These are phyloP conservation scores for Viridothelium virens DNA, from an alignment of 495 filamentous ascomycete species.

Conservation along the genomic window DNA sequence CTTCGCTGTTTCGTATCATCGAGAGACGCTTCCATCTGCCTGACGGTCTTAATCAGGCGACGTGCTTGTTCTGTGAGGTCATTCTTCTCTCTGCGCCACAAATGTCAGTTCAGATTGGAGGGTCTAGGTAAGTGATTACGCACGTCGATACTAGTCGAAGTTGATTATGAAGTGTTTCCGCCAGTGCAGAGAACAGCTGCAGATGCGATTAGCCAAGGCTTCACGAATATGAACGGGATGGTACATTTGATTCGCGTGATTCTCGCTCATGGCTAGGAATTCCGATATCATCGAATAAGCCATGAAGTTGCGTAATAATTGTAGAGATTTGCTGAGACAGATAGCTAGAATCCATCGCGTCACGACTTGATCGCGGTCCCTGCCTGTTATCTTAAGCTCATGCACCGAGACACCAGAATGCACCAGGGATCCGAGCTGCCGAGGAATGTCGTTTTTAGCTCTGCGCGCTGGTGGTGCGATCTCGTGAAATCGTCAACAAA, in stretches of 20 bases:
- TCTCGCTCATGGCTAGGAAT: slow-evolving; percentile 85
- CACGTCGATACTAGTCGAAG: slow-evolving; percentile 66
- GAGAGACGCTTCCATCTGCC: slow-evolving; percentile 87
- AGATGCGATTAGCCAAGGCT: slow-evolving; percentile 1
- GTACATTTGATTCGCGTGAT: slow-evolving; percentile 73
- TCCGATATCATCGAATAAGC: slow-evolving; percentile 93
- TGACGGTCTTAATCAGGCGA: slow-evolving; percentile 71
- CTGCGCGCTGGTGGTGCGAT: background rate
- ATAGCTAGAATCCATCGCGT: slow-evolving; percentile 77
- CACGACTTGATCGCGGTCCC: slow-evolving; percentile 21
- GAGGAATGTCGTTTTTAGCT: background rate
- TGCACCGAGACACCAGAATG: slow-evolving; percentile 18
- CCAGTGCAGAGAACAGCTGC: slow-evolving; percentile 79
- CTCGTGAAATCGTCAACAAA: slow-evolving; percentile 5
- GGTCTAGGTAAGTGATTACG: slow-evolving; percentile 20
- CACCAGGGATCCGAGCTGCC: background rate
- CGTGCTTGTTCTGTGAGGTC: slow-evolving; percentile 80
- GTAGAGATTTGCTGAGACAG: slow-evolving; percentile 87
- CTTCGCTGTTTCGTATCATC: slow-evolving; percentile 61
- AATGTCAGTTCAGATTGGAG: slow-evolving; percentile 19
- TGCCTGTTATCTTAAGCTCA: slow-evolving; percentile 21
- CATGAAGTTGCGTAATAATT: slow-evolving; percentile 83
- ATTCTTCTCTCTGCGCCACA: slow-evolving; percentile 65
- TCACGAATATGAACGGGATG: slow-evolving; percentile 21
- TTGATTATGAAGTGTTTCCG: slow-evolving; percentile 78